Evolutionary conservation across 495 filamentous ascomycete genomes (phyloP).

Genomic region (Podospora pseudocomata): DNA sequence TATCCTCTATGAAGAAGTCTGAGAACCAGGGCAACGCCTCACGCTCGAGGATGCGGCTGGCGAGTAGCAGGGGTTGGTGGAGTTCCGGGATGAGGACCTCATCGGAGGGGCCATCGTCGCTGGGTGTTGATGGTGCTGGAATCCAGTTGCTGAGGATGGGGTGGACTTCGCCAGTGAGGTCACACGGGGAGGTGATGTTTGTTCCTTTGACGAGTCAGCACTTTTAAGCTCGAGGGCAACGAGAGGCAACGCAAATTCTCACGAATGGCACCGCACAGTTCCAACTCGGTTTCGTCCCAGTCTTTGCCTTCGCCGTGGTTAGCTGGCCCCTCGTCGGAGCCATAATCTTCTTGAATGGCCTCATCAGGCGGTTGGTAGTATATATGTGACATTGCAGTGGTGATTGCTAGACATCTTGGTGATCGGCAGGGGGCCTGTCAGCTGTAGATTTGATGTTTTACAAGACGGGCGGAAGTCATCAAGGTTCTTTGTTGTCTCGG

Average conservation of each 20-base stretch:
- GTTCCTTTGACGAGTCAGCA: slow-evolving; percentile 2
- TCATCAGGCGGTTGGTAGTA: background rate
- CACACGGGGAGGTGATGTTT: background rate
- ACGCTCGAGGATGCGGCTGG: slow-evolving; percentile 33
- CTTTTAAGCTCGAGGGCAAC: too few relatives aligned
- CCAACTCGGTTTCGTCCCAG: background rate
- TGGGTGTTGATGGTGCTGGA: background rate
- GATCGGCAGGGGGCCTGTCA: background rate
- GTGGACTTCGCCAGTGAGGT: slow-evolving; percentile 19
- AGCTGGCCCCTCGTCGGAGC: background rate
- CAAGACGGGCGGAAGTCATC: background rate
- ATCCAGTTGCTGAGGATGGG: slow-evolving; percentile 35
- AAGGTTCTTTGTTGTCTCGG: background rate
- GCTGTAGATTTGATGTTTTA: background rate
- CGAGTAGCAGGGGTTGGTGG: slow-evolving; percentile 27
- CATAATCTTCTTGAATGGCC: background rate
- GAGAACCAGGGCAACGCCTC: slow-evolving; percentile 36
- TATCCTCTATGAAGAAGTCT: slow-evolving; percentile 37
- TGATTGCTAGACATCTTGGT: background rate
- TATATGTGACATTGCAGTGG: background rate
- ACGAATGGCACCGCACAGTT: slow-evolving; percentile 1
- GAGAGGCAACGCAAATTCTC: too few relatives aligned
- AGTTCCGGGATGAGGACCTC: slow-evolving; percentile 8
- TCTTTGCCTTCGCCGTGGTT: background rate
- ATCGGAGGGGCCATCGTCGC: slow-evolving; percentile 12